phyloP scores from a whole-genome alignment of 2,329 filamentous ascomycete species.

The Trichoderma breve region DNA sequence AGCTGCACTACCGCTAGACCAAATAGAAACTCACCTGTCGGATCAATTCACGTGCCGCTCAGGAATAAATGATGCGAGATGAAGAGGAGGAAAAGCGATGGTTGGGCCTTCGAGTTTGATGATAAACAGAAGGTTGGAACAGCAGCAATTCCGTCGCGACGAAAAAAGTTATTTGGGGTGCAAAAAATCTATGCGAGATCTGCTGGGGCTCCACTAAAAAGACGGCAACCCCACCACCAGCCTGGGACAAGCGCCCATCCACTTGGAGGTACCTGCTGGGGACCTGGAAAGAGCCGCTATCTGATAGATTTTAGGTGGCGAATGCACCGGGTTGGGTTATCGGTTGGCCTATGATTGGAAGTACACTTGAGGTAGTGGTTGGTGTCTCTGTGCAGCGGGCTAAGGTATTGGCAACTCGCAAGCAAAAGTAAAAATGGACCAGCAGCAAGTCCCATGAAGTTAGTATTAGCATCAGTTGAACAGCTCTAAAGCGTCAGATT shows the following conservation, averaged over 20 bases:
- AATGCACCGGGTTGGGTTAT: neutral
- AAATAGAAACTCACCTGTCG: neutral
- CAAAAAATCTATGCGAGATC: conserved; percentile 21
- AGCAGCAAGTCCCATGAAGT: neutral
- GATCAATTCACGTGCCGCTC: neutral
- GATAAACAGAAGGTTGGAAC: conserved; percentile 17
- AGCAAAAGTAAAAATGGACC: neutral
- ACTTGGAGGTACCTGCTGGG: neutral
- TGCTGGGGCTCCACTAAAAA: conserved; percentile 14
- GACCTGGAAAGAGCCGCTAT: neutral
- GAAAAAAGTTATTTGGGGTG: conserved; percentile 18
- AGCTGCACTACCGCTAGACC: neutral
- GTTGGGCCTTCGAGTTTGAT: neutral
- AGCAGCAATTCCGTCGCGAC: conserved; percentile 23
- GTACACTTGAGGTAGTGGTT: neutral
- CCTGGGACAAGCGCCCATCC: conserved; percentile 5
- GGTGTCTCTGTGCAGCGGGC: neutral
- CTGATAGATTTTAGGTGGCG: neutral
- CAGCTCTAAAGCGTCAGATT: neutral
- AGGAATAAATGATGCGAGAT: neutral
- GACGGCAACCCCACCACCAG: conserved; percentile 17
- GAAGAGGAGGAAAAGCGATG: neutral
- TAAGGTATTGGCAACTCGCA: neutral
- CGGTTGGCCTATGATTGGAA: neutral
- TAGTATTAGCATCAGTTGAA: neutral